Conservation (phyloP, 371 early-diverging fungal genomes). For the Mucor velutinosus region DNA sequence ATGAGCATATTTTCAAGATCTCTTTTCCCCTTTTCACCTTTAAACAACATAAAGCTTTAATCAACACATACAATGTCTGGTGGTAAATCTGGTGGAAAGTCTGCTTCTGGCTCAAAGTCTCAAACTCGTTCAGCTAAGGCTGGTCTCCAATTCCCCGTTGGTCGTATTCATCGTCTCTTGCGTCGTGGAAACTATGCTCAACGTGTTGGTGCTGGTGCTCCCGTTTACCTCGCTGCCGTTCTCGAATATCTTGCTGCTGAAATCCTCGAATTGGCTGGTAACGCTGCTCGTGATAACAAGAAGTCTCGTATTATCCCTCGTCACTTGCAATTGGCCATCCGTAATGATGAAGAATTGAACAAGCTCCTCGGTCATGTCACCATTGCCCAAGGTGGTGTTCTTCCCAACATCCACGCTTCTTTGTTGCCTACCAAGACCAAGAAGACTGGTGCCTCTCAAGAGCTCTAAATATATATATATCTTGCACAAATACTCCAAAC, state of each 20-base stretch:
- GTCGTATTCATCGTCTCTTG: conserved; percentile 95
- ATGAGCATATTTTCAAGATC: not conserved
- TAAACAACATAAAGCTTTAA: conserved; percentile 1
- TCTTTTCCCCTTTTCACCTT: conserved; percentile 9
- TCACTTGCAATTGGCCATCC: conserved; percentile 91
- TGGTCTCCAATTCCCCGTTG: conserved; percentile 94
- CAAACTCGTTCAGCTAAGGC: conserved; percentile 80
- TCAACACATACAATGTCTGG: conserved; percentile 39
- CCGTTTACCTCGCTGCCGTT: conserved; percentile 94
- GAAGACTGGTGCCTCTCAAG: conserved; percentile 66
- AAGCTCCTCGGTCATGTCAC: conserved; percentile 90
- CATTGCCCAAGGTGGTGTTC: conserved; percentile 88
- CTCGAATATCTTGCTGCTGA: conserved; percentile 97
- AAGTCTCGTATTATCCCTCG: conserved; percentile 94
- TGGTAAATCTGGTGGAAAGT: conserved; percentile 56
- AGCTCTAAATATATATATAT: conserved; percentile 31
- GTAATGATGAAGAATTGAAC: conserved; percentile 97
- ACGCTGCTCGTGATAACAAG: conserved; percentile 96
- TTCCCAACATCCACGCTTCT: conserved; percentile 83
- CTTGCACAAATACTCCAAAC: not conserved
- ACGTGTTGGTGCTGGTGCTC: conserved; percentile 94
- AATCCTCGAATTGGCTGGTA: conserved; percentile 96
- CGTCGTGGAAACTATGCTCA: conserved; percentile 96
- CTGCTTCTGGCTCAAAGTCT: conserved; percentile 58
- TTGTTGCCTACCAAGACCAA: conserved; percentile 75